Conservation (phyloP, 2,329 filamentous ascomycete species). For the Trichoderma breve region DNA sequence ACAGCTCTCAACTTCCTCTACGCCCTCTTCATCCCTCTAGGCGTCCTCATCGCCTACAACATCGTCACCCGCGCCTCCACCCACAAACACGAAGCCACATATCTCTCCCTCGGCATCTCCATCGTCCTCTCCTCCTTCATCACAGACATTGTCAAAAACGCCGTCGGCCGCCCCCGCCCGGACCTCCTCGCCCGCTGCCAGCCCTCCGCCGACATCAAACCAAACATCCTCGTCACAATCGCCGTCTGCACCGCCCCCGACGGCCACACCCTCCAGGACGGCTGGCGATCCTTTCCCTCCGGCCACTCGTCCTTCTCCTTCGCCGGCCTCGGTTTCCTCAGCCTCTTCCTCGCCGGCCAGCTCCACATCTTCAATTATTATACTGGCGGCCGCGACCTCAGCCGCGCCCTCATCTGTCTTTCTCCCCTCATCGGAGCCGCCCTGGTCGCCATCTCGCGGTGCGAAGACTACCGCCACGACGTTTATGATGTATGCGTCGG, state of each 20-base stretch:
- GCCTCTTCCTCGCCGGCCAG: slow-evolving; percentile 68
- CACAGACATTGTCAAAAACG: slow-evolving; percentile 89
- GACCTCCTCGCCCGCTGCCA: slow-evolving; percentile 73
- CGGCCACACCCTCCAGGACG: slow-evolving; percentile 71
- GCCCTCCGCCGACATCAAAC: slow-evolving; percentile 53
- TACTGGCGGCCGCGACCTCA: slow-evolving; percentile 49
- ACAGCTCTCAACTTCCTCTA: slow-evolving; percentile 75
- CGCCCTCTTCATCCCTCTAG: slow-evolving; percentile 68
- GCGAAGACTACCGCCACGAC: slow-evolving; percentile 69
- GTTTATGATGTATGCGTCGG: slow-evolving; percentile 67
- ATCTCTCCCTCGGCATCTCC: slow-evolving; percentile 76
- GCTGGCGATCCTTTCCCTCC: slow-evolving; percentile 79
- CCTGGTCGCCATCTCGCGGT: slow-evolving; percentile 67
- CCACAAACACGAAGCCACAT: slow-evolving; percentile 81
- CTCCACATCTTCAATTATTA: slow-evolving; percentile 54
- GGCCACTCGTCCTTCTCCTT: slow-evolving; percentile 81
- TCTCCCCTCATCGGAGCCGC: slow-evolving; percentile 59
- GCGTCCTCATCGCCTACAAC: slow-evolving; percentile 65
- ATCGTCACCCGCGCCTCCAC: slow-evolving; percentile 57
- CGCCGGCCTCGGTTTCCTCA: slow-evolving; percentile 71
- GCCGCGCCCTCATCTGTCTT: slow-evolving; percentile 56
- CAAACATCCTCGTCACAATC: slow-evolving; percentile 57
- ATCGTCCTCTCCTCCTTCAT: slow-evolving; percentile 76
- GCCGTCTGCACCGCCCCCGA: slow-evolving; percentile 71
- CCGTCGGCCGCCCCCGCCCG: slow-evolving; percentile 70